Evolutionary conservation across 2,329 filamentous ascomycete genomes (phyloP).

Genomic region (Penicillium expansum): DNA sequence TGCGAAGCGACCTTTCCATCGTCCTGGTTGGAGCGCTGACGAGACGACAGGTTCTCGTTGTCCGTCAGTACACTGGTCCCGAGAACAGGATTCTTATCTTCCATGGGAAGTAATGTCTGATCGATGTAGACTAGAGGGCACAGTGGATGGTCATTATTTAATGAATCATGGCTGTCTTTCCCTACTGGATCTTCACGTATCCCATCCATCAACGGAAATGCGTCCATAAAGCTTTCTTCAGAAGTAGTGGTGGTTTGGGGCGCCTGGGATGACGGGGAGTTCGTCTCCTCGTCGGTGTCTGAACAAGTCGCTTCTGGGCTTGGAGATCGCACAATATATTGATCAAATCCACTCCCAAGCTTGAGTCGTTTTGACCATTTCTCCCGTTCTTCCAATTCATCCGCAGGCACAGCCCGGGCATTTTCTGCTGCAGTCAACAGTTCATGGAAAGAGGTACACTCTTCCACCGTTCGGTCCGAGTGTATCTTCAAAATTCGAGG

Average conservation of each 20-base stretch:
- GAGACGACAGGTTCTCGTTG: constrained; percentile 25
- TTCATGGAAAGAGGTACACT: constrained; percentile 67
- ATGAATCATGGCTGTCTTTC: not conserved
- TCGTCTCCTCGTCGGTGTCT: constrained; percentile 7
- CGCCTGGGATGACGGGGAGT: not conserved
- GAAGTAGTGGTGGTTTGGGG: not conserved
- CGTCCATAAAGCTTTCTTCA: not conserved
- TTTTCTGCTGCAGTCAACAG: constrained; percentile 65
- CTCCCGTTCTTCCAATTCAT: constrained; percentile 60
- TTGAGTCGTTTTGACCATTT: constrained; percentile 63
- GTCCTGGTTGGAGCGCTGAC: constrained; percentile 10
- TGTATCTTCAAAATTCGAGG: constrained; percentile 75
- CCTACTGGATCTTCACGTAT: not conserved
- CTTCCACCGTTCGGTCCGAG: constrained; percentile 66
- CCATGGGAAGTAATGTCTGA: not conserved
- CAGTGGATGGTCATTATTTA: not conserved
- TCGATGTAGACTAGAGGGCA: constrained; percentile 25
- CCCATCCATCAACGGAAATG: not conserved
- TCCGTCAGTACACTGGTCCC: constrained; percentile 15
- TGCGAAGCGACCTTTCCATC: not conserved
- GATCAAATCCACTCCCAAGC: constrained; percentile 43
- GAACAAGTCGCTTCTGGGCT: constrained; percentile 24
- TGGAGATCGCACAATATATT: constrained; percentile 28
- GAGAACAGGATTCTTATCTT: not conserved
- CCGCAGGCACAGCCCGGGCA: constrained; percentile 50